Evolutionary conservation across 1,139 yeast genomes (phyloP), one percentile per base, ranked within the genome.

Genomic region (Hemisphaericaspora xylofermentans): DNA sequence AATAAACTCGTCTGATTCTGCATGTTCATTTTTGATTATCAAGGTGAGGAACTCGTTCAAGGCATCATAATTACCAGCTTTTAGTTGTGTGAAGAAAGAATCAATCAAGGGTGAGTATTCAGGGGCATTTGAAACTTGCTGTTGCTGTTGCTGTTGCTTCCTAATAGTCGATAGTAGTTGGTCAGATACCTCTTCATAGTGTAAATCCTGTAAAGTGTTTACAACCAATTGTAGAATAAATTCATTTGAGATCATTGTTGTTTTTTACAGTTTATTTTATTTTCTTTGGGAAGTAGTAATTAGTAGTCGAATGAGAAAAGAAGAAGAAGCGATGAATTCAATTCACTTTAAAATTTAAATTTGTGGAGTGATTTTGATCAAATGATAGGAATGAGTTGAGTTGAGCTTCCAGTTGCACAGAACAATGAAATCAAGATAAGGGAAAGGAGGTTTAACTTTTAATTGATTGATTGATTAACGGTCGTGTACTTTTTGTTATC

Each of bases 221-320:
- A 61, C 64, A 34, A 69, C 56, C 30, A 70, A 48, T 46, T 63
- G 63, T 31, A 67, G 53, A 29, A 64, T 54, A 44, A 66, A 64
- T 35, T 62, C 62, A 34, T 54, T 51, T n/a, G 64, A 53, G 49
- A 57, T 50, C 57, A 50, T 52, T 19, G 5, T 31, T 31, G n/a
- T n/a, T n/a, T n/a, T n/a, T n/a, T n/a, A n/a, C n/a, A 8, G 31
- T 9, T 9, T 6, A 13, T 9, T 10, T 10, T 25, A 6, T 28
- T 15, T 28, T 6, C 5, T 28, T 24, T 6, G 10, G n/a, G n/a
- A 24, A 24, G 6, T n/a, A 10, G 28, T 25, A 10, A 25, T 10
- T 10, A 25, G 4, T 6, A 13, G 14, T 7, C 12, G 13, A 25
- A n/a, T n/a, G n/a, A n/a, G n/a, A n/a, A n/a, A n/a, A n/a, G n/a